Evolutionary conservation across 495 filamentous ascomycete genomes (phyloP).

Genomic region (Trichoderma erinaceum): DNA sequence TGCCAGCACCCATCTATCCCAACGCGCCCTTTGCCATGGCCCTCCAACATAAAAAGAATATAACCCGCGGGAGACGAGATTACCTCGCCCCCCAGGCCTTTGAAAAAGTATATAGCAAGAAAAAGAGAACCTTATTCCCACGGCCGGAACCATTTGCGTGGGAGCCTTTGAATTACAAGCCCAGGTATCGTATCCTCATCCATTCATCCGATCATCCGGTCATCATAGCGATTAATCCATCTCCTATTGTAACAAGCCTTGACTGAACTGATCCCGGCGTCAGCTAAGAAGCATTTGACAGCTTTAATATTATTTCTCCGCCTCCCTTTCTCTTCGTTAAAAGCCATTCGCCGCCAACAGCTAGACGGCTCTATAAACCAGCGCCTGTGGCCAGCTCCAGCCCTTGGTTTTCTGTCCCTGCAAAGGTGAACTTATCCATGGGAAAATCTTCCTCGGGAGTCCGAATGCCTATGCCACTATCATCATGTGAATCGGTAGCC

Average conservation of each 20-base stretch:
- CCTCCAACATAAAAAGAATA: constrained; percentile 4
- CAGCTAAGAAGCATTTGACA: background rate
- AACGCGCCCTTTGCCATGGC: constrained; percentile 7
- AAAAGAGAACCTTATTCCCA: background rate
- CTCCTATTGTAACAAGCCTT: constrained; percentile 17
- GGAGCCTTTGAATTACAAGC: background rate
- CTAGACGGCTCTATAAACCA: background rate
- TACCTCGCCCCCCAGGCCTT: background rate
- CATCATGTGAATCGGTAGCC: constrained; percentile 44
- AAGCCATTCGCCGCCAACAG: background rate
- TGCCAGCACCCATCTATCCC: constrained; percentile 10
- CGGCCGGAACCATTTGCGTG: background rate
- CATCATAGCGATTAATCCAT: constrained; percentile 17
- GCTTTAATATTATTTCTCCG: background rate
- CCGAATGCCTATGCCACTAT: constrained; percentile 64
- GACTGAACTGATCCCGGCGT: constrained; percentile 13
- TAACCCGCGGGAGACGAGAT: background rate
- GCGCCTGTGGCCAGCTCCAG: background rate
- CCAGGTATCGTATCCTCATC: constrained; percentile 19
- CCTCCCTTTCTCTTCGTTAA: background rate
- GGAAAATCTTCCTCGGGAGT: constrained; percentile 55
- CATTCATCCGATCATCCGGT: constrained; percentile 27
- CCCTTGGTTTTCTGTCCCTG: constrained; percentile 24
- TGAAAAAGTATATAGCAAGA: constrained; percentile 2
- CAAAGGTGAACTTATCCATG: constrained; percentile 45